Conservation (phyloP, 805 yeast genomes). For the Hanseniaspora clermontiae region DNA sequence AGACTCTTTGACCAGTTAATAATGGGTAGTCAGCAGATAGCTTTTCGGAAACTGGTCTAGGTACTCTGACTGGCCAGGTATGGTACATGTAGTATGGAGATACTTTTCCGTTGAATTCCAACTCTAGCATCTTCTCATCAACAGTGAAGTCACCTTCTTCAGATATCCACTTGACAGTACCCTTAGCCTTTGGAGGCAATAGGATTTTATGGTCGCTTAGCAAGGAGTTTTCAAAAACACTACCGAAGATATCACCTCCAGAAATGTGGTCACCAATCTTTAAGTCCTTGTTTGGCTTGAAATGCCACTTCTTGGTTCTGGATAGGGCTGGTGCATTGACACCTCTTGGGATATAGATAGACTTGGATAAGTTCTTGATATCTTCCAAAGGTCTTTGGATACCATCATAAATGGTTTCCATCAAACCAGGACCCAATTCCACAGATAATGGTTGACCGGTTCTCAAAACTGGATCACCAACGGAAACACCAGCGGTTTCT, state of each 20-base stretch:
- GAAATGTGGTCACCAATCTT: constrained; percentile 94
- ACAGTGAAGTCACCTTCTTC: constrained; percentile 82
- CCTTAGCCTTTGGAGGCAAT: constrained; percentile 96
- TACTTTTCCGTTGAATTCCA: constrained; percentile 84
- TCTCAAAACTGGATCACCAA: constrained; percentile 96
- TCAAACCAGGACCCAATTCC: constrained; percentile 96
- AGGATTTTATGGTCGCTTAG: constrained; percentile 85
- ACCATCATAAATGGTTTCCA: constrained; percentile 99
- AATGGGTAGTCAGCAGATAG: constrained; percentile 87
- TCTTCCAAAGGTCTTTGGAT: constrained; percentile 97
- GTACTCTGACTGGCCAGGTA: constrained; percentile 99
- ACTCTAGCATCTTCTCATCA: constrained; percentile 80
- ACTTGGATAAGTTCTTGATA: constrained; percentile 72
- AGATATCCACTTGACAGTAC: constrained; percentile 85
- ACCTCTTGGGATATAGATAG: constrained; percentile 98
- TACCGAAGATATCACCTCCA: constrained; percentile 96
- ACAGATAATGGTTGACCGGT: constrained; percentile 99
- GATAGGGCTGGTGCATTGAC: constrained; percentile 90
- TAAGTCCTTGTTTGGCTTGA: constrained; percentile 54
- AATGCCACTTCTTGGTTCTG: constrained; percentile 72
- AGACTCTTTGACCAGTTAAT: constrained; percentile 96
- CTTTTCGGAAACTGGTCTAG: constrained; percentile 95
- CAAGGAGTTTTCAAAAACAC: constrained; percentile 85
- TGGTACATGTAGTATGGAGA: constrained; percentile 85
- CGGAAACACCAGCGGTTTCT: constrained; percentile 98